A percentile compares a stretch with the other conserved stretches of the same genome.
These are phyloP conservation scores for Candida sanyiensis DNA, from an alignment of 805 yeast species.

Conservation along the genomic window DNA sequence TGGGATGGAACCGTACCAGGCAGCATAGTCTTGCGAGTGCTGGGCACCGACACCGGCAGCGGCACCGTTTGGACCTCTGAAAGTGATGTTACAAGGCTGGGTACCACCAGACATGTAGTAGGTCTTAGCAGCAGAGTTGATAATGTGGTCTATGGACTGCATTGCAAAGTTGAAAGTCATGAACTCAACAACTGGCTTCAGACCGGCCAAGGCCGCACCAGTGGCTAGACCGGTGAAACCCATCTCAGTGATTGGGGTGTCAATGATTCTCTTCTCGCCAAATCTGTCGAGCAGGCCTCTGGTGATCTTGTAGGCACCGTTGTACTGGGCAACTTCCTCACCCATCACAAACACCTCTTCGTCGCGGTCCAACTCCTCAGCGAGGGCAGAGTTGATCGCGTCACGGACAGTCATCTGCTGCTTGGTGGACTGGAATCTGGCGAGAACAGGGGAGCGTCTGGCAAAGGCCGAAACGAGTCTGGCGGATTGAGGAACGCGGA, in stretches of 20 bases:
- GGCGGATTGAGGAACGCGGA: conserved; percentile 4
- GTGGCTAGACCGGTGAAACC: conserved; percentile 96
- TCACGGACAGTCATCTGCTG: conserved; percentile 85
- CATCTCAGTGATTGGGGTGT: conserved; percentile 98
- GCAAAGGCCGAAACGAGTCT: conserved; percentile 6
- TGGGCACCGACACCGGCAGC: conserved; percentile 99
- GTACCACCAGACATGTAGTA: conserved; percentile 99
- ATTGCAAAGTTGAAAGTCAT: conserved; percentile 99
- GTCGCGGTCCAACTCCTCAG: conserved; percentile 96
- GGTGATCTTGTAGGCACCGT: conserved; percentile 98
- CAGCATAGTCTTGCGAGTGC: conserved; percentile 95
- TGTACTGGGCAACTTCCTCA: conserved; percentile 98
- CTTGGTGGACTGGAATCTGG: conserved; percentile 26
- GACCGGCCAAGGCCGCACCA: conserved; percentile 71
- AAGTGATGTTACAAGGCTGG: conserved; percentile 93
- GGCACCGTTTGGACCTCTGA: conserved; percentile 99
- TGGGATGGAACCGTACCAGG: conserved; percentile 98
- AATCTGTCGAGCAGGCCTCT: conserved; percentile 88
- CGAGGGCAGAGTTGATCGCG: conserved; percentile 90
- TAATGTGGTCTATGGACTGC: conserved; percentile 98
- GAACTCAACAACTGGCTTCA: conserved; percentile 95
- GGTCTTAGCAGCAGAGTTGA: conserved; percentile 98
- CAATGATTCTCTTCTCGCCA: conserved; percentile 67
- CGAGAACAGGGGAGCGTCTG: conserved; percentile 11
- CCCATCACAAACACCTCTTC: conserved; percentile 93